Base-by-base conservation (phyloP, 1,284 basidiomycete species). In the Ustilago sp. region DNA sequence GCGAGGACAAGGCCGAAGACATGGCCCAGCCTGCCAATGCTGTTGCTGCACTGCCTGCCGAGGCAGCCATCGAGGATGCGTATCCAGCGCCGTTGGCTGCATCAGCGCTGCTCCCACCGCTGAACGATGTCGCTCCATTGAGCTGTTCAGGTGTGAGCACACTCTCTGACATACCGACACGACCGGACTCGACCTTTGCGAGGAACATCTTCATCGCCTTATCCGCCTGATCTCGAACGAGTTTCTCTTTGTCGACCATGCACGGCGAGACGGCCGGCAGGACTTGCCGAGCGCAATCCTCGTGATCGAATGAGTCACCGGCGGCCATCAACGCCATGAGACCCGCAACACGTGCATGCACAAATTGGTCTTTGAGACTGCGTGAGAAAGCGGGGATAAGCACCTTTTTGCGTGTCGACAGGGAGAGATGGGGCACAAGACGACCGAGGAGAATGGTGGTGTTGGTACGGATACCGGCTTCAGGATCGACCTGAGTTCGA, bases 271-370 rank as follows among this genome's bases (percentile, higher is more conserved):
- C 67, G 1, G 80, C 79, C 0, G 84, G 84, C 23, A 86, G 38
- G 11, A 83, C 77, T 28, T 76, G 69, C 2, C 59, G 53, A 0
- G 84, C 84, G 31, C 74, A 63, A 36, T 83, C 81, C 35, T 83
- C 79, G 23, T 74, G 71, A 47, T 52, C 94, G 78, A 94, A 99
- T 72, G 92, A 93, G 36, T 98, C 95, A 17, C 92, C 91, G 0
- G 94, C 95, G 1, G 96, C 95, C 92, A 95, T 96, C 79, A 98
- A 91, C 15, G 95, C 94, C 94, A 96, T 95, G 50, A 99, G 87
- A 0, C 94, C 97, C 0, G 96, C 96, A 0, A 98, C 94, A 35
- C 97, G 90, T 1, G 94, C 93, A 84, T 97, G 96, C 0, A 95
- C 92, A 84, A 98, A 99, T 0, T 91, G 87, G 85, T 99, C 97